Conservation (phyloP, 345 rosid genomes). For the Eucalyptus lansdowneana region DNA sequence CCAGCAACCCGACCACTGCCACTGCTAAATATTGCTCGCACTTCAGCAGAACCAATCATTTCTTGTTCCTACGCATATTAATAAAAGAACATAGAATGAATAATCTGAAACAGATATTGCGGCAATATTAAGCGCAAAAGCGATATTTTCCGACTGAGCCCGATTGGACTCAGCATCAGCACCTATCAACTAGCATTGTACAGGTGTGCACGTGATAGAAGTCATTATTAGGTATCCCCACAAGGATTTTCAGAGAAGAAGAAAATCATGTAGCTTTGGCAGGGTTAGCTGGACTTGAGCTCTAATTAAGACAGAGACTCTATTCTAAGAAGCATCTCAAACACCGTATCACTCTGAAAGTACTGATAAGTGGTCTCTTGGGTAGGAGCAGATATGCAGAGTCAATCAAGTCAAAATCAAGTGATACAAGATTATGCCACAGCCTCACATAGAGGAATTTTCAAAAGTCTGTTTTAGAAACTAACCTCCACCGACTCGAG, state of each 20-base stretch:
- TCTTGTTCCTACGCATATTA: conserved; percentile 57
- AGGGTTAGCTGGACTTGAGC: neutral
- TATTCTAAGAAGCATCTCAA: neutral
- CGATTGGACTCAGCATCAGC: neutral
- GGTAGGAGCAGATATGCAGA: neutral
- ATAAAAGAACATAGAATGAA: neutral
- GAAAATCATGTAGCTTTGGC: neutral
- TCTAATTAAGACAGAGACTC: neutral
- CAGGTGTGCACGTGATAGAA: neutral
- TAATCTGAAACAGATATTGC: neutral
- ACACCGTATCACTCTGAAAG: neutral
- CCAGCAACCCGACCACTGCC: conserved; percentile 99
- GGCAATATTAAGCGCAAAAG: neutral
- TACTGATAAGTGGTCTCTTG: neutral
- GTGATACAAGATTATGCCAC: neutral
- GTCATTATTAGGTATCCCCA: neutral
- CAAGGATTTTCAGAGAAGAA: neutral
- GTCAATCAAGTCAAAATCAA: neutral
- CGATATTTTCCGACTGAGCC: conserved; percentile 3
- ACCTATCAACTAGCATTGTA: neutral
- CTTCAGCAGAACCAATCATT: conserved; percentile 74
- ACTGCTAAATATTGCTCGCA: conserved; percentile 88
- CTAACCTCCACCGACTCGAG: conserved; percentile 82
- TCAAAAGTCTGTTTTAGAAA: neutral
- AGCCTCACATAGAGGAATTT: neutral